Conservation (phyloP, 208 protist species). For the Crithidia expoeki region DNA sequence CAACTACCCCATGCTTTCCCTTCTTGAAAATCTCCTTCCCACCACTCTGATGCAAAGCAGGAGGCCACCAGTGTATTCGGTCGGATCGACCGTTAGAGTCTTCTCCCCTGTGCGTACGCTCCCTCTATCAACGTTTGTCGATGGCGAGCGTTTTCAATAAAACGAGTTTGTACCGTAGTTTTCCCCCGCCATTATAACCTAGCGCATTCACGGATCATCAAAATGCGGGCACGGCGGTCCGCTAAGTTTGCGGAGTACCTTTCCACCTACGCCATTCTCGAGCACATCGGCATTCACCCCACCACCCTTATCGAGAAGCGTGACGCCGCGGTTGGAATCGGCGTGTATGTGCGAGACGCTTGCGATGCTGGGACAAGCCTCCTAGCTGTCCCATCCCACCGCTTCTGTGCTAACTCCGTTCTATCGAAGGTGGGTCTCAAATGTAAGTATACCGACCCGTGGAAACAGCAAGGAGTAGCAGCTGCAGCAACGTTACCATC, state of each 20-base stretch:
- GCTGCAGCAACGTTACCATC: background rate
- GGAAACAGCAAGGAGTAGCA: background rate
- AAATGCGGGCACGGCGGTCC: conserved; percentile 46
- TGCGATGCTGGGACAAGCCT: conserved; percentile 83
- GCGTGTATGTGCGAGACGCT: conserved; percentile 84
- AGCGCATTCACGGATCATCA: background rate
- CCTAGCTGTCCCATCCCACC: conserved; percentile 74
- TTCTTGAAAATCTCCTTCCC: too few species aligned
- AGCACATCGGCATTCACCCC: conserved; percentile 79
- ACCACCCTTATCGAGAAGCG: conserved; percentile 83
- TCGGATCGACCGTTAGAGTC: too few species aligned
- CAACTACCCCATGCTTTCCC: too few species aligned
- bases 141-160: too few species aligned
- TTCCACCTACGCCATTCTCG: conserved; percentile 84
- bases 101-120: too few species aligned
- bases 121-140: too few species aligned
- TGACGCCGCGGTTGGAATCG: conserved; percentile 65
- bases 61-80: too few species aligned
- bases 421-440: conserved; percentile 54
- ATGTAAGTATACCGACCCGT: conserved; percentile 16
- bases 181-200: too few species aligned
- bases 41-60: too few species aligned
- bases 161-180: too few species aligned
- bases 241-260: conserved; percentile 87
- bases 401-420: conserved; percentile 55